Evolutionary conservation across 148 eudicot genomes (phyloP), one percentile per base, ranked within the genome.

Genomic region (Chenopodium suecicum): DNA sequence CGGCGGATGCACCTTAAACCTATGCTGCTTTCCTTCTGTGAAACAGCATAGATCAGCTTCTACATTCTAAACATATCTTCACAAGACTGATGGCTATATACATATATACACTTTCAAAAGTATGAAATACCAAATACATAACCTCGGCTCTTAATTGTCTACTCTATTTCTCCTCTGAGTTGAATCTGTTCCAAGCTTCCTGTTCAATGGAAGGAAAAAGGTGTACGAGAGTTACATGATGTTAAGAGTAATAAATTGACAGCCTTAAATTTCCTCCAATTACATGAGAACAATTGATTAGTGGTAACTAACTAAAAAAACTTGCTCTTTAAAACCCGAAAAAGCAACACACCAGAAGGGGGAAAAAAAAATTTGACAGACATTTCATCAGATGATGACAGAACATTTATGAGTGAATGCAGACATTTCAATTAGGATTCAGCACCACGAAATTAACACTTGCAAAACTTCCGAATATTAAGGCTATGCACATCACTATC

Each of bases 111-210:
- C 47, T 70, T 65, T 9, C 25, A 46, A 81, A 79, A 75, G 47
- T 62, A 70, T 70, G 50, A 58, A 75, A 6, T 60, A 32, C 80
- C 46, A 48, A 46, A 72, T 11, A 60, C 27, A 48, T 60, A 79
- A 34, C 68, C 75, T 56, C 22, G 12, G 75, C 77, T 60, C 69
- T 41, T 48, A 5, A 63, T 72, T 32, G 54, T 77, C 83, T 71
- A 83, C 71, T 71, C 89, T 91, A 93, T 80, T 92, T 83, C 87
- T 94, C 98, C 86, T 91, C 98, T 11, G 98, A 92, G 88, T 90
- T 94, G 76, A 94, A 94, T 87, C 86, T 92, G 92, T 88, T 93
- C 98, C 98, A 94, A 79, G 95, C 97, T 71, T 89, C 98, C 98
- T 94, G 90, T 81, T 16, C 68, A 78, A 41, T 54, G 34, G 68